Evolutionary conservation across 345 rosid species (phyloP), one percentile per base, ranked within the genome.

Genomic region (Salix arbutifolia): DNA sequence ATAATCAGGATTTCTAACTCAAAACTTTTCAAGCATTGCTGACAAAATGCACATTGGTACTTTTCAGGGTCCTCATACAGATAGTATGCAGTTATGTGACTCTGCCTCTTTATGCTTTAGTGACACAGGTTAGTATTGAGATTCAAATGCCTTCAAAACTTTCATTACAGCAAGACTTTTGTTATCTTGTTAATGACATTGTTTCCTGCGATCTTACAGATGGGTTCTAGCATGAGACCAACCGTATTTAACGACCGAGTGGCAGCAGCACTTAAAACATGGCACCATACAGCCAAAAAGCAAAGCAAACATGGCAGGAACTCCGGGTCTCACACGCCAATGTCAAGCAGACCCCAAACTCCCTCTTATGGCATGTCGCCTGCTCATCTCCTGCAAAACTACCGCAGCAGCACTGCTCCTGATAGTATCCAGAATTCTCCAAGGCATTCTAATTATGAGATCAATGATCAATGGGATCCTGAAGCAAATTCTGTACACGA

Each of bases 91-190:
- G 99, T 76, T 96, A 96, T 68, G 92, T 96, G 80, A 93, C 97
- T n/a, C 89, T 96, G 75, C 98, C 99, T 69, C 92, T 96, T n/a
- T 93, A 96, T 77, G 99, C 99, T 46, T 79, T 96, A 35, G 99
- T 96, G 65, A 96, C 98, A 16, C 99, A 94, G 92, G 98, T 94
- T 74, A 85, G 72, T 6, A 74, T 19, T 50, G 17, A 73, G 44
- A 35, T 8, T 33, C 17, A 66, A 30, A 30, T 30, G 69, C 46
- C 23, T 8, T n/a, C 0, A 25, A 66, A 5, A 25, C 18, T 21
- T 26, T 6, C 31, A 69, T 69, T 23, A 30, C 52, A 8, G 30
- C 0, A 65, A 30, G 37, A 28, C 30, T 38, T 10, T 0, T 40
- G 44, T 6, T 28, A 50, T 18, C 30, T 9, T n/a, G 46, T 17